Evolutionary conservation across 1,139 yeast genomes (phyloP).

Genomic region (Blastobotrys serpentis): DNA sequence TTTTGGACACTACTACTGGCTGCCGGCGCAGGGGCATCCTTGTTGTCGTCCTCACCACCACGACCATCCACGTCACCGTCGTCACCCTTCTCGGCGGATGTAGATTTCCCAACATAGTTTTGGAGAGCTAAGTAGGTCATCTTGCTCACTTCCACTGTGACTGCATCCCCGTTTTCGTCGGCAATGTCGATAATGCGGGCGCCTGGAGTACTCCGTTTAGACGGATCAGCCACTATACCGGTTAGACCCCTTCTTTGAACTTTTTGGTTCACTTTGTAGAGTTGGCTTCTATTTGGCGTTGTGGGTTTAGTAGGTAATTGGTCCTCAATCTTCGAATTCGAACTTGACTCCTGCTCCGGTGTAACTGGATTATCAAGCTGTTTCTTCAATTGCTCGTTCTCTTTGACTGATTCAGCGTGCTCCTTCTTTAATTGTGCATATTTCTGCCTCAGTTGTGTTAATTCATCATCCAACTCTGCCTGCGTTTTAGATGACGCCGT

Average conservation of each 20-base stretch:
- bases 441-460: too few species aligned
- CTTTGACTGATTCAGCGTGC: too few species aligned
- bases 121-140: neutral
- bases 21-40: too few species aligned
- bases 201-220: too few species aligned
- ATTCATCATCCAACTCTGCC: conserved; percentile 1
- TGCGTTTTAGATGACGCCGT: too few species aligned
- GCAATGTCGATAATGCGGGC: neutral
- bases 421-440: too few species aligned
- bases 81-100: conserved; percentile 1
- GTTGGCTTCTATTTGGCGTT: neutral
- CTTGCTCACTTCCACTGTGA: neutral
- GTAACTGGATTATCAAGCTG: too few species aligned
- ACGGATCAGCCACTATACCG: neutral
- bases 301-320: neutral
- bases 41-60: conserved; percentile 8
- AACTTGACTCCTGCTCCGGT: too few species aligned
- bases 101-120: neutral
- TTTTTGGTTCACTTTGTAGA: neutral
- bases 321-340: neutral
- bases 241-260: neutral
- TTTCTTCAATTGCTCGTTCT: too few species aligned
- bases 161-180: neutral
- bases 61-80: conserved; percentile 12
- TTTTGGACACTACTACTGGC: too few species aligned